Evolutionary conservation across 805 yeast species (phyloP), one percentile per base, ranked within the genome.

Genomic region (Yamadazyma philogaea): DNA sequence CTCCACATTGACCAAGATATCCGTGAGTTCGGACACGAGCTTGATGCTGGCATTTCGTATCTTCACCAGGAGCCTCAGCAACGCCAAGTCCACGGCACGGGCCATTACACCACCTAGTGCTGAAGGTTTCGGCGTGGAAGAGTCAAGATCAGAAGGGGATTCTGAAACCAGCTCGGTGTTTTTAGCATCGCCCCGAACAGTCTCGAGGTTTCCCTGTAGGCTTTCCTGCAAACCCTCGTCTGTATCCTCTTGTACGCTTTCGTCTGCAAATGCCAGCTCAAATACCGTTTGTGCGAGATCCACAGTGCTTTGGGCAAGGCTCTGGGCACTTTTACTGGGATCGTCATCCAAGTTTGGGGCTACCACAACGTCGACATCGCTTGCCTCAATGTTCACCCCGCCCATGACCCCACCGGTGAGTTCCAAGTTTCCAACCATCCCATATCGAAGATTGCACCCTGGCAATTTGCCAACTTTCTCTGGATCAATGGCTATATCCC

Each of bases 231-330:
- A 16, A 6, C 31, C 36, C 20, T 33, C 35, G 15, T 39, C 46
- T 14, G 21, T 28, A 34, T 37, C 51, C 33, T 37, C 39, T 24
- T 44, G 49, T 26, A 52, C 52, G 14, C 61, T 61, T 22, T 63
- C 59, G 35, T 77, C 28, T n/a, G 12, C 12, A 4, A 24, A 24
- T 24, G 28, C 28, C 28, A 24, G 28, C 57, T 15, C 57, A 19
- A 33, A 33, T 17, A 78, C 68, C 35, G 82, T 78, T 48, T 74
- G 76, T 2, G 93, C 88, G 42, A 88, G 68, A 51, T 84, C 87
- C 17, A 82, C 81, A 0, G 91, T 82, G 44, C 93, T 84, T 52
- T 81, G 84, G 0, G 86, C 81, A 43, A 81, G 78, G 43, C 78
- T 78, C 44, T 65, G 68, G 51, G 61, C 57, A 57, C 64, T 51